Evolutionary conservation across 2,329 filamentous ascomycete genomes (phyloP).

Genomic region (Cladophialophora chaetospira): DNA sequence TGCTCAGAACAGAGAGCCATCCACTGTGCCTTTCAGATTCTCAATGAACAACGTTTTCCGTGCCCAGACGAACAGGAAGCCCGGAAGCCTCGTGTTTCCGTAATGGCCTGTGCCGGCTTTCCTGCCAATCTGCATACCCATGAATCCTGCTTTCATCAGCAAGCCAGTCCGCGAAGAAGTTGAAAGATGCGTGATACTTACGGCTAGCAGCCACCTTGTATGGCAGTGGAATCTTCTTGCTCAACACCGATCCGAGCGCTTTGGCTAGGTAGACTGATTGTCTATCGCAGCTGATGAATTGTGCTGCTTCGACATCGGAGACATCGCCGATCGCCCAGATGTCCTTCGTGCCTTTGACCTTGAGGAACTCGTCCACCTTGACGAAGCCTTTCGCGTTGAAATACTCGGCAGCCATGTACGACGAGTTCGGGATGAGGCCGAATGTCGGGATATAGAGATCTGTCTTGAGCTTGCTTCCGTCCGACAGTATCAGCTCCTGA

Average conservation of each 20-base stretch:
- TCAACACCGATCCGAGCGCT: neutral
- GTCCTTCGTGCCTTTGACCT: slow-evolving; percentile 18
- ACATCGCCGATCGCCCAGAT: slow-evolving; percentile 31
- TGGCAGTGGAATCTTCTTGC: neutral
- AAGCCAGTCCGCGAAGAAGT: neutral
- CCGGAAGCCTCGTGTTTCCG: neutral
- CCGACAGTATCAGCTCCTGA: slow-evolving; percentile 19
- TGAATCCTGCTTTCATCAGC: neutral
- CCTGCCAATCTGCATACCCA: slow-evolving; percentile 3
- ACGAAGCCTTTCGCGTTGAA: slow-evolving; percentile 17
- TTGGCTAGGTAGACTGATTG: slow-evolving; percentile 12
- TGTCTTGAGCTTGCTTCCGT: slow-evolving; percentile 13
- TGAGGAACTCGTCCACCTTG: slow-evolving; percentile 25
- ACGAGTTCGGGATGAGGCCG: slow-evolving; percentile 25
- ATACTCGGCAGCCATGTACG: slow-evolving; percentile 15
- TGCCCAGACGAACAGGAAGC: neutral
- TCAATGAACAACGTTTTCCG: slow-evolving; percentile 5
- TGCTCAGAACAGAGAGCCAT: no score
- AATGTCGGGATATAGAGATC: slow-evolving; percentile 28
- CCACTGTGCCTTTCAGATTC: no score
- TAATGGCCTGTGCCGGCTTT: neutral
- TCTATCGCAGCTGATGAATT: slow-evolving; percentile 14
- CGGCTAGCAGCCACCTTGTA: neutral
- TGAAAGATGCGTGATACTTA: neutral
- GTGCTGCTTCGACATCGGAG: slow-evolving; percentile 24